A percentile compares a stretch with the other conserved stretches of the same genome.
phyloP scores from a whole-genome alignment of 2,329 filamentous ascomycete genomes.

The Exophiala viscosa region DNA sequence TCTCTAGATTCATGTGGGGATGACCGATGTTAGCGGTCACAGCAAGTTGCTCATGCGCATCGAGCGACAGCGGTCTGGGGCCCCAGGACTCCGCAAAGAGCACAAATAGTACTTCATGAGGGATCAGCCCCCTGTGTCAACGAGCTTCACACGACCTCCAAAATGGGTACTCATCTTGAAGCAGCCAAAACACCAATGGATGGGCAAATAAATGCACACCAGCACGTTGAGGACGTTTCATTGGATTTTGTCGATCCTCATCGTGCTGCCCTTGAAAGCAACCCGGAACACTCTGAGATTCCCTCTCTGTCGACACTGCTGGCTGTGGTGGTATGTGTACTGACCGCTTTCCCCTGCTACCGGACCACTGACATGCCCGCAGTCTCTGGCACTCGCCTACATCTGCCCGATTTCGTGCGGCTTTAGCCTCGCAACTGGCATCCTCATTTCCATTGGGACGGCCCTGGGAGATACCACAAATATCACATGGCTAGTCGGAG shows the following conservation, averaged over 20 bases:
- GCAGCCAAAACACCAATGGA: too few species aligned
- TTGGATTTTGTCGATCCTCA: slow-evolving; percentile 11
- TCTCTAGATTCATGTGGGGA: too few species aligned
- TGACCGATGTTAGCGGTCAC: too few species aligned
- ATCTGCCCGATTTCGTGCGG: slow-evolving; percentile 30
- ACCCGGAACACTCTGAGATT: slow-evolving; percentile 4
- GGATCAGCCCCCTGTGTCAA: too few species aligned
- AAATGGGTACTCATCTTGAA: too few species aligned
- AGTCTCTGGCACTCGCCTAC: slow-evolving; percentile 16
- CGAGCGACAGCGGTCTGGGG: too few species aligned
- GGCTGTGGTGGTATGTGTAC: slow-evolving; percentile 1
- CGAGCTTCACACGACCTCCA: too few species aligned
- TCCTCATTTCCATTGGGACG: slow-evolving; percentile 12
- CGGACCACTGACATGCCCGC: neutral
- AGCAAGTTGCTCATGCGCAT: too few species aligned
- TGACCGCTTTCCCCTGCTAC: too few species aligned
- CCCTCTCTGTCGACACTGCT: slow-evolving; percentile 1
- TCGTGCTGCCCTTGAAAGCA: slow-evolving; percentile 5
- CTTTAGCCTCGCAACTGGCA: slow-evolving; percentile 29
- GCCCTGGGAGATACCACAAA: slow-evolving; percentile 11
- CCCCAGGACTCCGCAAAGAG: too few species aligned
- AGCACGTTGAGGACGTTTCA: slow-evolving; percentile 2
- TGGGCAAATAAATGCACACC: too few species aligned
- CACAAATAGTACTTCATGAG: too few species aligned
- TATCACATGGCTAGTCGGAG: slow-evolving; percentile 15